Evolutionary conservation across 1,284 basidiomycete species (phyloP), one percentile per base, ranked within the genome.

Genomic region (Chondrostereum purpureum): DNA sequence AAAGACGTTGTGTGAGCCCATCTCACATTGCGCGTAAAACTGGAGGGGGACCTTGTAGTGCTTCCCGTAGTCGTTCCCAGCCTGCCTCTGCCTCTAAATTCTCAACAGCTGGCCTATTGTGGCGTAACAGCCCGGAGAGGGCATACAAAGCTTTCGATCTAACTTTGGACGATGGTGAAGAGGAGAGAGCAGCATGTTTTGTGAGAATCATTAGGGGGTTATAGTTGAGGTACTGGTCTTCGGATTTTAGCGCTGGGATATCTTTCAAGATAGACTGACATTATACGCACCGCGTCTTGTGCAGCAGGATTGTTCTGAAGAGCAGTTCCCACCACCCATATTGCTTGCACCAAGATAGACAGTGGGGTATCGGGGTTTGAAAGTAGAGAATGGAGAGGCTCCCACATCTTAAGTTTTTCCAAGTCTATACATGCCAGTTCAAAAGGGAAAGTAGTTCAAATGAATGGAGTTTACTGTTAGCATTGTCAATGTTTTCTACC

Each of bases 291-390:
- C 1, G 85, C 79, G 41, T 80, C 75, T 59, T 98, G 95, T 0
- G 92, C 92, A 44, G 86, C 77, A 3, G 91, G 88, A 56, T 98
- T 99, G 63, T 99, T 98, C 63, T 98, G 94, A 1, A 95, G 67
- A 0, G 95, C 93, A 0, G 95, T 98, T 3, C 95, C 95, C 14
- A 90, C 74, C 5, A 97, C 85, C 95, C 95, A 98, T 10, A 93
- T 71, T 0, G 84, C 80, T 47, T 90, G 83, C 41, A 77, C 69
- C 53, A 82, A 83, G 23, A 97, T 77, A 8, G 70, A 69, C 19
- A 79, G 73, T 4, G 83, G 69, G 1, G 80, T 73, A 0, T 66
- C 58, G 4, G 76, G 60, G 3, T 78, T 72, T 1, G 69, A 70
- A 23, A 94, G 63, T 6, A 97, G 70, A 3, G 62, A 58, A 34